Evolutionary conservation across 2,329 filamentous ascomycete species (phyloP), one percentile per base, ranked within the genome.

Genomic region (Scedosporium boydii): DNA sequence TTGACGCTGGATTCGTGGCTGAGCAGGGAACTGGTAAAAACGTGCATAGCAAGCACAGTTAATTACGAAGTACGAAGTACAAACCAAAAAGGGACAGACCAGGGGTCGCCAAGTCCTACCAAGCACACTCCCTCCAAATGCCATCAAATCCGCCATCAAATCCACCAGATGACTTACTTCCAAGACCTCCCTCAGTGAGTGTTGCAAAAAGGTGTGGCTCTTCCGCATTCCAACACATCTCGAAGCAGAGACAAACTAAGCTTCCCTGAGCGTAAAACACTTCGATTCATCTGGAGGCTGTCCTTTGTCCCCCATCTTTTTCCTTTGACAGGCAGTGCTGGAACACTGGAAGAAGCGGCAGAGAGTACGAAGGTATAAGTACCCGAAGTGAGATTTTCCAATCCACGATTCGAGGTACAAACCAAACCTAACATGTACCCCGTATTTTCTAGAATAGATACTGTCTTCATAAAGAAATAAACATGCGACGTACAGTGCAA

Each of bases 1-100:
- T 59, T 59, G 57, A 59, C 57, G 55, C 55, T 44, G 57, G 57
- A 59, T 59, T 59, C 34, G 57, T 59, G 57, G 57, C 57, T 59
- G 57, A 59, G 57, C 38, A n/a, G 10, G 16, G 23, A 23, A 56
- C 21, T 58, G 56, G 56, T 42, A 42, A 58, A 26, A 58, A 27
- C 23, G 56, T 58, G 34, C 56, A 58, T 38, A 16, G 6, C n/a
- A 6, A 53, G n/a, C 23, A 23, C 23, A 23, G 23, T 23, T 23
- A 23, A 38, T 9, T 16, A 10, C 21, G 29, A 18, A 21, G 55
- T 23, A 56, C 51, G 2, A 1, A 1, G 46, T 51, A 18, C 46
- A 51, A 6, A 1, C 34, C 10, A 38, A 38, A 38, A 38, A 38
- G 34, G 34, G 34, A 38, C 34, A 38, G 34, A 12, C 34, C 9